These are phyloP conservation scores for Forsythia viridissima DNA, from an alignment of 257 asterid genomes.

Conservation along the genomic window DNA sequence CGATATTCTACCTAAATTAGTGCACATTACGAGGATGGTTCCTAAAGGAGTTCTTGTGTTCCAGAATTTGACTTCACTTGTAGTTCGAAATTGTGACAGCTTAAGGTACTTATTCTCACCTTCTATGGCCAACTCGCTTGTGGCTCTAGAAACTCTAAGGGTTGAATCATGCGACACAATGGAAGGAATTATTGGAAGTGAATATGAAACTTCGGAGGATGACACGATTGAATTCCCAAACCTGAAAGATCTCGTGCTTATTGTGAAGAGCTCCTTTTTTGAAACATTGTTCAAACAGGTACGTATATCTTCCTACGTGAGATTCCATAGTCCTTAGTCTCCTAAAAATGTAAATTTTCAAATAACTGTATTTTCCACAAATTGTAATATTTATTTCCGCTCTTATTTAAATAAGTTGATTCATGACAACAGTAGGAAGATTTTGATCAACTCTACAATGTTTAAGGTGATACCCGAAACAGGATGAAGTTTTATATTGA, in stretches of 20 bases:
- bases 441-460: too few relatives aligned
- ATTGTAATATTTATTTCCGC: too few relatives aligned
- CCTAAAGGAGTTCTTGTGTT: constrained; percentile 5
- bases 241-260: too few relatives aligned
- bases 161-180: not conserved
- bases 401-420: too few relatives aligned
- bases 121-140: not conserved
- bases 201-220: not conserved
- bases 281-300: not conserved
- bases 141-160: constrained; percentile 6
- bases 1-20: not conserved
- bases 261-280: too few relatives aligned
- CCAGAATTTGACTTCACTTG: not conserved
- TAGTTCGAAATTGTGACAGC: not conserved
- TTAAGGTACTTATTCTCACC: constrained; percentile 2
- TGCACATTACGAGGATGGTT: constrained; percentile 10
- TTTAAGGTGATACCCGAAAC: too few relatives aligned
- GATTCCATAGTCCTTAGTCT: not conserved
- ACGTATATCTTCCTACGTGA: too few relatives aligned
- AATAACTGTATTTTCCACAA: too few relatives aligned
- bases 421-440: too few relatives aligned
- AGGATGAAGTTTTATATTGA: not conserved
- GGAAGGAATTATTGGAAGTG: not conserved
- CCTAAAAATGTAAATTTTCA: not conserved
- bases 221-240: not conserved